Conservation (phyloP, 1,139 yeast genomes). For the Candida sp. region DNA sequence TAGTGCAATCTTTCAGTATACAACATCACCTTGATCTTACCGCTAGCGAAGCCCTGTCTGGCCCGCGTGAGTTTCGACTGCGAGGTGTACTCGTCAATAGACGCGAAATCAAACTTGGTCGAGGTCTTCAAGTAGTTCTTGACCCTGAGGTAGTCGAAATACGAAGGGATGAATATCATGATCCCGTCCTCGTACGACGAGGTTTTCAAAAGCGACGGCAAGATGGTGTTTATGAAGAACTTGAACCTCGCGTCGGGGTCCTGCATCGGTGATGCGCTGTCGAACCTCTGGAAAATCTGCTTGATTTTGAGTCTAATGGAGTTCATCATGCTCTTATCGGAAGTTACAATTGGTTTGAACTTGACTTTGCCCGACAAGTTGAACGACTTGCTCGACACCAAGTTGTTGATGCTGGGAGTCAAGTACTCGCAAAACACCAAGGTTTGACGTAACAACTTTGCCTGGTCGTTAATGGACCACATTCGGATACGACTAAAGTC, state of each 20-base stretch:
- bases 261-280: constrained; percentile 54
- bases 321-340: constrained; percentile 49
- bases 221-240: constrained; percentile 70
- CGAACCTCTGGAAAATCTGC: constrained; percentile 78
- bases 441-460: constrained; percentile 76
- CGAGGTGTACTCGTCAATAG: constrained; percentile 82
- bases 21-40: constrained; percentile 71
- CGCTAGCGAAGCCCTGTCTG: constrained; percentile 68
- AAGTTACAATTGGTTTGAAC: constrained; percentile 43
- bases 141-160: constrained; percentile 82
- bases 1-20: constrained; percentile 96
- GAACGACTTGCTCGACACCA: constrained; percentile 58
- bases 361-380: constrained; percentile 74
- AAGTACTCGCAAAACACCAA: constrained; percentile 72
- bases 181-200: constrained; percentile 73
- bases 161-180: constrained; percentile 81
- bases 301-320: constrained; percentile 61
- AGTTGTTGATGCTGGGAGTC: constrained; percentile 82
- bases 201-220: constrained; percentile 70
- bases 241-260: constrained; percentile 87
- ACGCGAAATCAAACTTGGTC: constrained; percentile 63
- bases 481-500: constrained; percentile 92
- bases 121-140: constrained; percentile 72
- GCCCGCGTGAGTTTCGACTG: constrained; percentile 73
- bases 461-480: constrained; percentile 91